phyloP scores from a whole-genome alignment of 495 filamentous ascomycete species.

The Trichoderma parareesei region DNA sequence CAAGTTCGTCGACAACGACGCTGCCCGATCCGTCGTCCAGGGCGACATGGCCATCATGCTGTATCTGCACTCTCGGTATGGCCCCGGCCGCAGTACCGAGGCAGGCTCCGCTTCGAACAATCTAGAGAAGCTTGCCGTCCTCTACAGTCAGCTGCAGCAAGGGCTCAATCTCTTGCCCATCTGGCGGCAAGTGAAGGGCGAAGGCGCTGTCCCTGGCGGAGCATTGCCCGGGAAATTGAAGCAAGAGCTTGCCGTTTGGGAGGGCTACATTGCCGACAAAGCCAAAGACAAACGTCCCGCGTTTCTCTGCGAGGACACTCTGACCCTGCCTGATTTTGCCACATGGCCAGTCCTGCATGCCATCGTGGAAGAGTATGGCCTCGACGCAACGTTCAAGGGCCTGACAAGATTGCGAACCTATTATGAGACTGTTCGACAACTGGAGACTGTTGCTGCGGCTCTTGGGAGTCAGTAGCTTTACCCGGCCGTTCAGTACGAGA shows the following conservation, averaged over 20 bases:
- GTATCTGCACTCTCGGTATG: conserved; percentile 47
- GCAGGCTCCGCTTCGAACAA: conserved; percentile 20
- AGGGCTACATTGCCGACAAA: conserved; percentile 32
- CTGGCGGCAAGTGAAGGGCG: conserved; percentile 23
- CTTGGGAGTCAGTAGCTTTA: background rate
- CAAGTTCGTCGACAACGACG: conserved; percentile 49
- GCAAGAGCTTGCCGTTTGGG: conserved; percentile 39
- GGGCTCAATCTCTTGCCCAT: conserved; percentile 28
- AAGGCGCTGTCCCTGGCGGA: conserved; percentile 11
- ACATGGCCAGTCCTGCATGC: conserved; percentile 64
- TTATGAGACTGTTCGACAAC: conserved; percentile 26
- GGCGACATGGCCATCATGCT: conserved; percentile 44
- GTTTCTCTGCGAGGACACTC: conserved; percentile 48
- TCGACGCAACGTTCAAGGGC: conserved; percentile 19
- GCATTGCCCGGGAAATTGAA: conserved; percentile 21
- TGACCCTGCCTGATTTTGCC: conserved; percentile 61
- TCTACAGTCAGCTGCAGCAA: conserved; percentile 31
- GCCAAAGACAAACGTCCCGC: conserved; percentile 16
- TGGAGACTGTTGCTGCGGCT: conserved; percentile 28
- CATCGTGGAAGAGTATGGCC: conserved; percentile 32
- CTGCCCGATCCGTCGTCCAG: conserved; percentile 33
- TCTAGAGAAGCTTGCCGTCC: conserved; percentile 26
- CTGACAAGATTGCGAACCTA: conserved; percentile 46
- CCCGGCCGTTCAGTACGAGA: background rate
- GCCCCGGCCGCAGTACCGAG: conserved; percentile 16